Base-by-base conservation (phyloP, 306 rosid species). In the Potentilla sterilis region DNA sequence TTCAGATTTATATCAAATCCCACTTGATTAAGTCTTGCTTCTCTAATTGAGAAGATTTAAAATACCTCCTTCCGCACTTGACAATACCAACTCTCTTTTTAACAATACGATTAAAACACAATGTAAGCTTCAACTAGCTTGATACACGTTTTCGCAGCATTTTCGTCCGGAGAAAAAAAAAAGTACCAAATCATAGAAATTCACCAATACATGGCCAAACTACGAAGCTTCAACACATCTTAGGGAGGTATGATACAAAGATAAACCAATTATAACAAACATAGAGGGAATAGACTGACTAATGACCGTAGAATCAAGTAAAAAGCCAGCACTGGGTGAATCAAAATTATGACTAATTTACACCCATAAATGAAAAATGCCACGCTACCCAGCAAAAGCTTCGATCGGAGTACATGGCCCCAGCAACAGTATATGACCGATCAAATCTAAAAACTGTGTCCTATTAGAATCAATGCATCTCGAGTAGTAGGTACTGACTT, bases 321-420 rank as follows among this genome's bases (percentile, higher is more conserved):
- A 1, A 2, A 15, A 8, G 42, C 32, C 28, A 62, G 81, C 55
- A 69, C 75, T 21, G 77, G 78, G 69, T 67, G 67, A 62, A 69
- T 32, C 62, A 61, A 61, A 44, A 54, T 76, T 77, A 78, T 4
- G 18, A 15, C 43, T 43, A 73, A 78, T 67, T 62, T 63, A 73
- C 83, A 77, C 80, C 83, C 82, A 32, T 46, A 72, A 43, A 80
- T 18, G 70, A 44, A 74, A 70, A 76, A 82, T 75, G 73, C 77
- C 76, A 63, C 55, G 77, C 72, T 67, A 84, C 87, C 85, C 63
- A 34, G 81, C 15, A 51, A 78, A 73, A 59, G 81, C 87, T 78
- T 78, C 55, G 72, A 61, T 75, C 75, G 70, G n/a, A 81, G 84
- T 72, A 84, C 73, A 79, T 54, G 74, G 81, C 63, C 82, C 78